Base-by-base conservation (phyloP, 169 alveolate genomes). In the Plasmodium adleri region DNA sequence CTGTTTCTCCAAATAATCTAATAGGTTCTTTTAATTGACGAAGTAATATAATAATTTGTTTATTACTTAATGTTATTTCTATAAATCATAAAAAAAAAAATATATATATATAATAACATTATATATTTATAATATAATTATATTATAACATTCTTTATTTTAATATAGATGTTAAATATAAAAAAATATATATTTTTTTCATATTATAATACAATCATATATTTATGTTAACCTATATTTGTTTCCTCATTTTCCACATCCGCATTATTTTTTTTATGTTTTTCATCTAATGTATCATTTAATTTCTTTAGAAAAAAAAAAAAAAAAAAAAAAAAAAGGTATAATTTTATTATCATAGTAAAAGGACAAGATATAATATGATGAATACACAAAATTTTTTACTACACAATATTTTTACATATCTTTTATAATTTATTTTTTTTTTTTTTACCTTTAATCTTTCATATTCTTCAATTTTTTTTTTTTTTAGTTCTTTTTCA, bases 1-100 rank as follows among this genome's bases (percentile, higher is more conserved):
- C 97, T 17, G 95, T 93, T 74, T 96, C 98, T 1, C 97, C 97
- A 93, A 95, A 96, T 50, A 92, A 88, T 15, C 96, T 92, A 10
- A 94, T 88, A 7, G 98, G 97, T 45, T 94, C 94, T 15, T 94
- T 93, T 26, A 93, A 68, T 32, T 88, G 91, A 32, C 98, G 88
- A 6, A 96, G 93, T 28, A 94, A 32, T 39, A 72, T 76, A 71
- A 93, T 70, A 3, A 96, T 94, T 75, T 94, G 90, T 20, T 62
- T 80, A 49, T 80, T 80, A 59, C 85, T 80, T 80, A 80, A 50
- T 10, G 90, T 56, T 68, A 80, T 80, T 68, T 70, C 90, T 80
- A 50, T 7, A 58, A 9, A 49, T 52, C 6, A 49, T 22, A 52
- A 67, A 26, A 17, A 66, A 15, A 63, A 54, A 20, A 60, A 24